These are phyloP conservation scores for Sarocladium brachiariae DNA, from an alignment of 2,329 filamentous ascomycete genomes.

Conservation along the genomic window DNA sequence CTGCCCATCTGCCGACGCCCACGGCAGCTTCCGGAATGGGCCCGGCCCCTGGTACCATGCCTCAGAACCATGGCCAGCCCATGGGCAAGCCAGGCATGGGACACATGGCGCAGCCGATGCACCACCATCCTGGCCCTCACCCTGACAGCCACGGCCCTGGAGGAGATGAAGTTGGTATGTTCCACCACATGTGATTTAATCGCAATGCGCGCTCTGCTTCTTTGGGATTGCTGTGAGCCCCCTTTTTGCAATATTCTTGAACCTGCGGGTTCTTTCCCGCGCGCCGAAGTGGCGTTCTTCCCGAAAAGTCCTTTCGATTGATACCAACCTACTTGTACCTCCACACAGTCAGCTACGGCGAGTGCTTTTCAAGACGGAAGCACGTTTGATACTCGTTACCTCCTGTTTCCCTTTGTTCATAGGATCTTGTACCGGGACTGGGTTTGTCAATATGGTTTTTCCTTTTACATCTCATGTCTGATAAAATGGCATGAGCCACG, in stretches of 20 bases:
- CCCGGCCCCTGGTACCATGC: constrained; percentile 55
- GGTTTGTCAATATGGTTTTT: constrained; percentile 6
- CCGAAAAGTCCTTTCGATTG: constrained; percentile 2
- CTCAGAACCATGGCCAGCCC: constrained; percentile 42
- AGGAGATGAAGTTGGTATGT: constrained; percentile 95
- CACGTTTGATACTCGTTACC: neutral
- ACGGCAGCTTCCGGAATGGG: constrained; percentile 59
- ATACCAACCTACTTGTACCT: neutral
- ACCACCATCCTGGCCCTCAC: constrained; percentile 47
- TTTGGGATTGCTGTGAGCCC: neutral
- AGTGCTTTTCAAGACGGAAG: neutral
- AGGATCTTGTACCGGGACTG: constrained; percentile 2
- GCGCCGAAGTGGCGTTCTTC: neutral
- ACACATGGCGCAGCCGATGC: constrained; percentile 59
- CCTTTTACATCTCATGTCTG: constrained; percentile 2
- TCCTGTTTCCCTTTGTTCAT: constrained; percentile 8
- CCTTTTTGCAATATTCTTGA: neutral
- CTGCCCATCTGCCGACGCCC: constrained; percentile 51
- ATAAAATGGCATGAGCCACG: neutral
- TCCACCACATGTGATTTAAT: constrained; percentile 77
- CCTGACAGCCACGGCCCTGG: constrained; percentile 52
- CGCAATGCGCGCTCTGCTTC: constrained; percentile 19
- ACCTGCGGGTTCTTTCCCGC: neutral
- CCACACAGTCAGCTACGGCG: neutral
- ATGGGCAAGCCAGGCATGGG: constrained; percentile 62